phyloP scores from a whole-genome alignment of 352 stramenopile genomes.

The Phytophthora kernoviae region DNA sequence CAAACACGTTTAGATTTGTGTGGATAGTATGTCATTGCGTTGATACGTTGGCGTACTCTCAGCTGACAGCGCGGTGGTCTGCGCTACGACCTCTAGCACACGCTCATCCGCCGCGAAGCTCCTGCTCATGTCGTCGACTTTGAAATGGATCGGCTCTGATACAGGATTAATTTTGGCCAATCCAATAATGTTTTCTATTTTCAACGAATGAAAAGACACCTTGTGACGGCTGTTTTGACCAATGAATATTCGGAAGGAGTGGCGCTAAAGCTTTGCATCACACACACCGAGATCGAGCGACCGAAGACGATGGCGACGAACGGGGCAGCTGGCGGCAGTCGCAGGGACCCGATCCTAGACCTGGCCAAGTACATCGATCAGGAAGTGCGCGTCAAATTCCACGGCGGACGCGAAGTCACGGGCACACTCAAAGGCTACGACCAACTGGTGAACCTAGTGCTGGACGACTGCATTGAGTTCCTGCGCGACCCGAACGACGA shows the following conservation, averaged over 20 bases:
- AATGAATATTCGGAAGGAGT: neutral
- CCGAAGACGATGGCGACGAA: constrained; percentile 60
- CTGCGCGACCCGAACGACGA: constrained; percentile 92
- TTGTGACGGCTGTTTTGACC: too few species aligned
- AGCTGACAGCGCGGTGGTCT: constrained; percentile 33
- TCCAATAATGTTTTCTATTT: constrained; percentile 4
- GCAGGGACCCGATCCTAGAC: constrained; percentile 92
- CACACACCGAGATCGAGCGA: constrained; percentile 3
- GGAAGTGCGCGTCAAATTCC: constrained; percentile 94
- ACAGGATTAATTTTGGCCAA: constrained; percentile 19
- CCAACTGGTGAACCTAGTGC: constrained; percentile 96
- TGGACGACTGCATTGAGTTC: constrained; percentile 97
- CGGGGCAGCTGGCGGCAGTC: constrained; percentile 37
- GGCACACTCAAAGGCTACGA: constrained; percentile 96
- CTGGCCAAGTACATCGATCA: constrained; percentile 96
- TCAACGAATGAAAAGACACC: too few species aligned
- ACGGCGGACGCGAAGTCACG: constrained; percentile 92
- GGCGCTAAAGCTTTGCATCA: constrained; percentile 2
- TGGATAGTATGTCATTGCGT: neutral
- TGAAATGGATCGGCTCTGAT: constrained; percentile 26
- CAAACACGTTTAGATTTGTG: neutral
- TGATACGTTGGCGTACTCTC: constrained; percentile 40
- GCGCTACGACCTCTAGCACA: constrained; percentile 54
- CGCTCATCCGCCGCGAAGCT: constrained; percentile 65
- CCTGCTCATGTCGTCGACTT: constrained; percentile 36